A percentile compares a stretch with the other conserved stretches of the same genome.
phyloP scores from a whole-genome alignment of 495 filamentous ascomycete genomes.

The Bathelium albidoporum region DNA sequence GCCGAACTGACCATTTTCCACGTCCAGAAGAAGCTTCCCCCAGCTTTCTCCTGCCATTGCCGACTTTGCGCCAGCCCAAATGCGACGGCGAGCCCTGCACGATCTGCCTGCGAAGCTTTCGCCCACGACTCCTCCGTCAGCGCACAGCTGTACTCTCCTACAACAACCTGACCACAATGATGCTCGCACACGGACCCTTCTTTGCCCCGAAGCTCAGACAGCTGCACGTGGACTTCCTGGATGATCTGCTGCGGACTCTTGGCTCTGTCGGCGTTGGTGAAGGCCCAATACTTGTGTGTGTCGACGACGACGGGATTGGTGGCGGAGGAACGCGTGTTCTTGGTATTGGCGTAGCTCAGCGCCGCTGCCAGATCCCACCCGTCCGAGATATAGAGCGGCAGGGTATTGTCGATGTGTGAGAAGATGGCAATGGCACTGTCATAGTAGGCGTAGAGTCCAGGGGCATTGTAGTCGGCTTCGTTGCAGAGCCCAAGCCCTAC shows the following conservation, averaged over 20 bases:
- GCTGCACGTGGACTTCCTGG: slow-evolving; percentile 27
- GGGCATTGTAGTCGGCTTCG: slow-evolving; percentile 37
- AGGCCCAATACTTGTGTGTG: slow-evolving; percentile 47
- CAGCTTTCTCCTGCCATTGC: slow-evolving; percentile 35
- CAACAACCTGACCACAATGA: slow-evolving; percentile 37
- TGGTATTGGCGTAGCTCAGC: slow-evolving; percentile 30
- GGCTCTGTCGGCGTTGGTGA: slow-evolving; percentile 35
- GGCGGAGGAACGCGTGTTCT: slow-evolving; percentile 15
- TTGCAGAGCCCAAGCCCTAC: slow-evolving; percentile 45
- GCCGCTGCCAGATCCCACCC: slow-evolving; percentile 38
- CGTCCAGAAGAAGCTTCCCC: slow-evolving; percentile 45
- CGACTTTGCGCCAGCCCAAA: slow-evolving; percentile 40
- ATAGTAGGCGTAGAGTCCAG: slow-evolving; percentile 45
- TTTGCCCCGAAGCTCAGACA: slow-evolving; percentile 32
- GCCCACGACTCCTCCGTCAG: slow-evolving; percentile 38
- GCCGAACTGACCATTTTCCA: slow-evolving; percentile 35
- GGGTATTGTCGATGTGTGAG: slow-evolving; percentile 33
- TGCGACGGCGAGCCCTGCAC: slow-evolving; percentile 26
- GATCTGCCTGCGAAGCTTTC: slow-evolving; percentile 21
- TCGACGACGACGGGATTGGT: slow-evolving; percentile 42
- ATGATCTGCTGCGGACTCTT: slow-evolving; percentile 41
- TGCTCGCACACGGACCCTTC: slow-evolving; percentile 35
- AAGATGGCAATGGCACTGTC: slow-evolving; percentile 36
- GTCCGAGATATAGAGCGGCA: slow-evolving; percentile 47
- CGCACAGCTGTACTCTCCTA: slow-evolving; percentile 48